Base-by-base conservation (phyloP, 2,329 filamentous ascomycete genomes). In the Thermomyces lanuginosus region DNA sequence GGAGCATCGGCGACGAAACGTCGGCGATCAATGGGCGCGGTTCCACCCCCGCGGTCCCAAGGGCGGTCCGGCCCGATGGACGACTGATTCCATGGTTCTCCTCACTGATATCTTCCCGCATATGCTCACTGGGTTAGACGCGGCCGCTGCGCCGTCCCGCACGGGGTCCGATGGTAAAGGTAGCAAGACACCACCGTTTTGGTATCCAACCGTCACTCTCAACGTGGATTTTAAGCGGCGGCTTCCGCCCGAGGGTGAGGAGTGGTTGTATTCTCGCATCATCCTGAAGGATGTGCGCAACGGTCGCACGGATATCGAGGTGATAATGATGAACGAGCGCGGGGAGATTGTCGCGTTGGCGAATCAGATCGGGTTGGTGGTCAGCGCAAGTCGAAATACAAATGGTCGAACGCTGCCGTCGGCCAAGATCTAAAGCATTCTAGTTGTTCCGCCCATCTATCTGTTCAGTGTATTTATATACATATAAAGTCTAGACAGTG, bases 201-300 rank as follows among this genome's bases (percentile, higher is more conserved):
- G 77, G 79, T 82, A 80, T 45, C 78, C 78, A 0, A 91, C 80
- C 0, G 50, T 91, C 1, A 56, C 73, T 10, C 52, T 89, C 44
- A 82, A 79, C 45, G 42, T 91, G 12, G 80, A 91, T 35, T 58
- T 83, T 20, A 89, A 86, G 58, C 79, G 76, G 45, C 48, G 62
- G 5, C 46, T 91, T 22, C 77, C 78, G 0, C 52, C 56, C 3
- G 66, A 68, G 21, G 79, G 80, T 0, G 69, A 70, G 1, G 72
- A 80, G 45, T 89, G 76, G 72, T 45, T 91, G 28, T 74, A 74
- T 40, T 58, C 72, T 21, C 61, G 77, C 16, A 61, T 74, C 8
- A 61, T 66, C 29, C 61, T 71, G 4, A 83, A 80, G 51, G 56
- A 63, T 48, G 67, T 84, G 21, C 63, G 61, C 37, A 72, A 81